Evolutionary conservation across 768 basidiomycete species (phyloP).

Genomic region (Podaxis sp.): DNA sequence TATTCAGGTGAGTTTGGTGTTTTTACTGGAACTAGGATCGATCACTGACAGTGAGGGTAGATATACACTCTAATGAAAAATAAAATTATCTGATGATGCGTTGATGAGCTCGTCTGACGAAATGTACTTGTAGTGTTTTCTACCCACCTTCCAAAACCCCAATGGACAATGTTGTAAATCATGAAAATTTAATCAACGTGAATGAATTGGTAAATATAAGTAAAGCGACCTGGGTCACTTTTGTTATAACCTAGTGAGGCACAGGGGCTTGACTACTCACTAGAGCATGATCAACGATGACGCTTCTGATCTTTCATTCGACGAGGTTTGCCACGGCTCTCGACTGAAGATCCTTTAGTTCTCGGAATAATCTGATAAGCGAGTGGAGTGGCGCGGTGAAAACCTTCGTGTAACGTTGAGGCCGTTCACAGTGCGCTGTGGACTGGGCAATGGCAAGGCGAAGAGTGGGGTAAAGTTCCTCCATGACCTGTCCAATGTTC

Average conservation of each 20-base stretch:
- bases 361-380: neutral
- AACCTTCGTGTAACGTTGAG: neutral
- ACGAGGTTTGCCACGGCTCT: neutral
- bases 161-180: no score
- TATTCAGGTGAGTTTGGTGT: slow-evolving; percentile 39
- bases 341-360: neutral
- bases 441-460: neutral
- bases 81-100: neutral
- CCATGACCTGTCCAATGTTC: neutral
- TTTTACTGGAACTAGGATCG: neutral
- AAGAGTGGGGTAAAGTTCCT: neutral
- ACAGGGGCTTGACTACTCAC: neutral
- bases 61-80: slow-evolving; percentile 1
- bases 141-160: neutral
- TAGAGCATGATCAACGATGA: neutral
- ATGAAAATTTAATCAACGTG: neutral
- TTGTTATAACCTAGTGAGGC: neutral
- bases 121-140: neutral
- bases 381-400: neutral
- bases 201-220: neutral
- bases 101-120: neutral
- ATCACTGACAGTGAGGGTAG: neutral
- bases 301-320: neutral
- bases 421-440: neutral
- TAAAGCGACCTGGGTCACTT: neutral